Evolutionary conservation across 345 rosid species (phyloP).

Genomic region (Tarenaya hassleriana): DNA sequence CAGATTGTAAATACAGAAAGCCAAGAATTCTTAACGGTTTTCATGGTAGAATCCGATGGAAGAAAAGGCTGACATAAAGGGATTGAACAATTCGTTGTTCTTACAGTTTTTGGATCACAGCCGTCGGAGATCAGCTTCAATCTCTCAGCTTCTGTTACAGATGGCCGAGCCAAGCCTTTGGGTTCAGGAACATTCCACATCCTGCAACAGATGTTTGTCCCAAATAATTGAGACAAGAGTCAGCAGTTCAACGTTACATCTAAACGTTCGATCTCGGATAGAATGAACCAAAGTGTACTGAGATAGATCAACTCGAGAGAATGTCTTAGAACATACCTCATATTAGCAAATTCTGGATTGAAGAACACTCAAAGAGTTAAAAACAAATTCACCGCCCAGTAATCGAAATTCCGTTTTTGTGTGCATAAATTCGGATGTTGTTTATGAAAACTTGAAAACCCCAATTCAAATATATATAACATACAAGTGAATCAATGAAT

Average conservation of each 20-base stretch:
- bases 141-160: conserved; percentile 68
- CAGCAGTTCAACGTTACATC: no score
- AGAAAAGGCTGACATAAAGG: background rate
- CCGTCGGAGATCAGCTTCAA: conserved; percentile 74
- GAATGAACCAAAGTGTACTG: conserved; percentile 1
- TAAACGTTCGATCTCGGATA: background rate
- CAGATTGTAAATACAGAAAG: conserved; percentile 27
- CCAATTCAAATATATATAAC: no score
- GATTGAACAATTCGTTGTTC: conserved; percentile 19
- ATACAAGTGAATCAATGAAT: no score
- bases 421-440: no score
- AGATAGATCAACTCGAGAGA: no score
- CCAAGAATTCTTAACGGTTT: background rate
- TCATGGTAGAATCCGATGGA: background rate
- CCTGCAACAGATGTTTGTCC: conserved; percentile 33
- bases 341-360: no score
- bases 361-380: no score
- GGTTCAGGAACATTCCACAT: conserved; percentile 68
- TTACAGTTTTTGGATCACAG: conserved; percentile 59
- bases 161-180: conserved; percentile 48
- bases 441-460: no score
- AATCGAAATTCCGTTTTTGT: no score
- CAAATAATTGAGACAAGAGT: no score
- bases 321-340: no score
- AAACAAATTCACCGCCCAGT: no score